Evolutionary conservation across 2,329 filamentous ascomycete species (phyloP), one percentile per base, ranked within the genome.

Genomic region (Trichoderma cornu-damae): DNA sequence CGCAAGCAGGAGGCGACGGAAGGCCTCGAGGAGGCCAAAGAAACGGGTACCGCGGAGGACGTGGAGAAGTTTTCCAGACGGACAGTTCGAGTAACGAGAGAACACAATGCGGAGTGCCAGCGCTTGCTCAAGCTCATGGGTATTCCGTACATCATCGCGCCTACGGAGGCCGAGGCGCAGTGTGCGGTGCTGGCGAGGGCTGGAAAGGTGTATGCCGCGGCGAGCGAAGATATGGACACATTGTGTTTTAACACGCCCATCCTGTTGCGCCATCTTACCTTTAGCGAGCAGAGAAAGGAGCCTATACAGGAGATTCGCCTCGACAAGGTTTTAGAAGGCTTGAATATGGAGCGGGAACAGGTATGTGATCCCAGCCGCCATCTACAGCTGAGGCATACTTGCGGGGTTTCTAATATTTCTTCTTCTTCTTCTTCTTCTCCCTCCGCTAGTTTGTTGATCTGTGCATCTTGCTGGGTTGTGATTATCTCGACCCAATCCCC

Each of bases 141-240:
- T 11, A 86, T 99, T 34, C 94, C 94, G 1, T 97, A 87, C 72
- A 93, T 99, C 62, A 83, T 96, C 67, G 94, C 94, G 0, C 94
- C 94, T 0, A 99, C 94, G 0, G 94, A 99, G 73, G 94, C 94
- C 4, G 94, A 99, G 76, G 94, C 94, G 1, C 94, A 99, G 71
- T 99, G 94, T 71, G 94, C 94, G 3, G 88, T 87, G 38, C 79
- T 99, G 61, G 94, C 94, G 1, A 81, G 88, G 60, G 92, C 89
- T 4, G 93, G 91, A 35, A 97, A 97, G 75, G 94, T 99, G 51
- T 99, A 95, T 70, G 94, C 92, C 3, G 94, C 94, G 18, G 94
- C 94, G 2, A 96, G 89, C 62, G 94, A 99, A 75, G 94, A 99
- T 74, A 99, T 99, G 94, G 94, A 99, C 69, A 99, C 94, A 0